A percentile compares a stretch with the other conserved stretches of the same genome.
Evolutionary conservation across 2,329 filamentous ascomycete genomes (phyloP).

Genomic region (Fusarium goolgardi): DNA sequence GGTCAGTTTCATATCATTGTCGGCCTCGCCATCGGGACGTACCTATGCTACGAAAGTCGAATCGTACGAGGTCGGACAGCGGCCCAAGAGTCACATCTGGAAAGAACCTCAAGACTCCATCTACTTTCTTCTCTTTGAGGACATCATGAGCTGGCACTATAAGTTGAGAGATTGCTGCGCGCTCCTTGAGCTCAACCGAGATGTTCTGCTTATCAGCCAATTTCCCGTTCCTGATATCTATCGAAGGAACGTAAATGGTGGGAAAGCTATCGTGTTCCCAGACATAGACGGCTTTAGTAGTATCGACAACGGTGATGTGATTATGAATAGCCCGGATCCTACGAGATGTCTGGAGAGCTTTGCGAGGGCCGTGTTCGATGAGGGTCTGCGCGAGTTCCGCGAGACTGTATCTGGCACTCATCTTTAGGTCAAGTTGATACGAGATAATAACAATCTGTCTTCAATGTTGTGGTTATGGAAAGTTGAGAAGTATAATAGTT

Average conservation of each 20-base stretch:
- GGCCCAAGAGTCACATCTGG: constrained; percentile 53
- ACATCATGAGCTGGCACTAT: constrained; percentile 45
- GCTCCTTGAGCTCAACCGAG: constrained; percentile 38
- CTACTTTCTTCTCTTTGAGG: constrained; percentile 45
- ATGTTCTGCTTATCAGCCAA: constrained; percentile 47
- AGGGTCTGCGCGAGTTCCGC: constrained; percentile 25
- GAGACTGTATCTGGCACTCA: neutral
- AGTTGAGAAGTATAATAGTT: too few relatives aligned
- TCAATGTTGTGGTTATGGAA: neutral
- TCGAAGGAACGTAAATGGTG: constrained; percentile 56
- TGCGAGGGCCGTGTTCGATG: constrained; percentile 38
- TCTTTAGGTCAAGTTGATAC: neutral
- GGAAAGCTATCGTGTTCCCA: constrained; percentile 64
- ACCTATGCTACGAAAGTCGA: constrained; percentile 54
- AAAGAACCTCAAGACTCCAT: constrained; percentile 54
- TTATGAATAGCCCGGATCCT: constrained; percentile 52
- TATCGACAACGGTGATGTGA: constrained; percentile 52
- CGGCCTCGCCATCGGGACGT: neutral
- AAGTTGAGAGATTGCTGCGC: constrained; percentile 50
- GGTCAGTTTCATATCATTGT: neutral
- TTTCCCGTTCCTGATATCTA: constrained; percentile 48
- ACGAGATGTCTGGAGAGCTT: constrained; percentile 41
- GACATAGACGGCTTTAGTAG: constrained; percentile 52
- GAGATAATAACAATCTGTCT: neutral
- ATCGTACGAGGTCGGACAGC: constrained; percentile 49